phyloP scores from a whole-genome alignment of 2,329 filamentous ascomycete species.

The Chaetomium strumarium region DNA sequence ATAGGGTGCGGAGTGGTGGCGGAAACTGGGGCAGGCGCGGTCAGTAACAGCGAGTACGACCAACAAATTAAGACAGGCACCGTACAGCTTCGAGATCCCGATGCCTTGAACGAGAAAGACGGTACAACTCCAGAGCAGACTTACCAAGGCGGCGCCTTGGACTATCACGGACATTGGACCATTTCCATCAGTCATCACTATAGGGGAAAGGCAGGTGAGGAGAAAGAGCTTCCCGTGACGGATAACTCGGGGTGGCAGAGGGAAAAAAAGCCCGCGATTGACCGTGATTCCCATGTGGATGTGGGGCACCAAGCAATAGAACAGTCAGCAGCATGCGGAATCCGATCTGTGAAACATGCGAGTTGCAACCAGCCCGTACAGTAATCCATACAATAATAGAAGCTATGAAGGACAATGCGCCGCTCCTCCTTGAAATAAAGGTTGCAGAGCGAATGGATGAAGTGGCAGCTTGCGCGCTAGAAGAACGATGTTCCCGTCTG shows the following conservation, averaged over 20 bases:
- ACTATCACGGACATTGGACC: constrained; percentile 24
- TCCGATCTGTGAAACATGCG: background rate
- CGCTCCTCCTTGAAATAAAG: too few relatives aligned
- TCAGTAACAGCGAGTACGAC: constrained; percentile 9
- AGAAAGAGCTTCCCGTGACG: constrained; percentile 1
- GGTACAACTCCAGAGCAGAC: constrained; percentile 47
- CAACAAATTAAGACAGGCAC: background rate
- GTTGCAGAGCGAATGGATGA: too few relatives aligned
- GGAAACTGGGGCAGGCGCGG: constrained; percentile 37
- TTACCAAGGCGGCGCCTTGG: constrained; percentile 40
- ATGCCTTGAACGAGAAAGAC: constrained; percentile 51
- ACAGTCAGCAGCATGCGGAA: background rate
- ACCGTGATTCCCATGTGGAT: constrained; percentile 13
- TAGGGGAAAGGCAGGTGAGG: background rate
- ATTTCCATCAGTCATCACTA: constrained; percentile 17
- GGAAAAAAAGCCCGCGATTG: constrained; percentile 3
- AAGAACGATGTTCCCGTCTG: too few relatives aligned
- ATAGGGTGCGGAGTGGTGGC: constrained; percentile 46
- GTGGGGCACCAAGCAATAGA: constrained; percentile 11
- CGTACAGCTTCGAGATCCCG: constrained; percentile 52
- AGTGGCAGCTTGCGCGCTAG: too few relatives aligned
- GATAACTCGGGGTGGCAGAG: constrained; percentile 9
- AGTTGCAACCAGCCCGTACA: background rate
- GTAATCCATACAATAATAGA: too few relatives aligned
- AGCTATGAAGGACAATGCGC: too few relatives aligned